Conservation (phyloP, 768 basidiomycete genomes). For the Mrakia gelida region DNA sequence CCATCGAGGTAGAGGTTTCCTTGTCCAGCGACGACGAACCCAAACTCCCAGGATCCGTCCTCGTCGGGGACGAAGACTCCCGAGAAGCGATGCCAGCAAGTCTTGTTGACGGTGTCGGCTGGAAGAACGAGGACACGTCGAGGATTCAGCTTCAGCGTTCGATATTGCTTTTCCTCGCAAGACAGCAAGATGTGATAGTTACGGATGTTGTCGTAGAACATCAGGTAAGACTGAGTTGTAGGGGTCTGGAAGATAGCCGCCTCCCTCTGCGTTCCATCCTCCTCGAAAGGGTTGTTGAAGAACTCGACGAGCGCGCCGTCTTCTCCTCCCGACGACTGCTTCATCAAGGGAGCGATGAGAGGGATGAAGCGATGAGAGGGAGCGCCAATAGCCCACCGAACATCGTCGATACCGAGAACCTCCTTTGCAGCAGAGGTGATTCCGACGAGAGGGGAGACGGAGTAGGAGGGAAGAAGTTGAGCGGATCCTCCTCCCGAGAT, state of each 20-base stretch:
- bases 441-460: not conserved
- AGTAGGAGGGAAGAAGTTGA: too few relatives aligned
- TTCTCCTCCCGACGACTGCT: not conserved
- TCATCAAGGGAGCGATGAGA: slow-evolving; percentile 1
- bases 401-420: slow-evolving; percentile 46
- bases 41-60: slow-evolving; percentile 53
- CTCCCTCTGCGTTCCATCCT: too few relatives aligned
- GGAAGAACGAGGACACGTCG: not conserved
- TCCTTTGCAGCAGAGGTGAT: slow-evolving; percentile 42
- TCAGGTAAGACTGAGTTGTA: not conserved
- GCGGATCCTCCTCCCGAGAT: slow-evolving; percentile 20
- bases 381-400: slow-evolving; percentile 59
- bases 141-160: not conserved
- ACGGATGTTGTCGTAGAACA: slow-evolving; percentile 12
- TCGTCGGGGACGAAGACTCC: slow-evolving; percentile 53
- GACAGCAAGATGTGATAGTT: not conserved
- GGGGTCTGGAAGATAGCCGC: too few relatives aligned
- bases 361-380: not conserved
- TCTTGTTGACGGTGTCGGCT: slow-evolving; percentile 45
- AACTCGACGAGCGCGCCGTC: slow-evolving; percentile 1
- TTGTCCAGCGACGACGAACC: slow-evolving; percentile 47
- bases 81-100: slow-evolving; percentile 58
- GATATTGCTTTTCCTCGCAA: too few relatives aligned
- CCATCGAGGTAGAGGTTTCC: slow-evolving; percentile 62
- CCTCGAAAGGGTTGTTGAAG: slow-evolving; percentile 6